A percentile compares a stretch with the other conserved stretches of the same genome.
Evolutionary conservation across 2,329 filamentous ascomycete genomes (phyloP).

Genomic region (Colletotrichum tamarilloi): DNA sequence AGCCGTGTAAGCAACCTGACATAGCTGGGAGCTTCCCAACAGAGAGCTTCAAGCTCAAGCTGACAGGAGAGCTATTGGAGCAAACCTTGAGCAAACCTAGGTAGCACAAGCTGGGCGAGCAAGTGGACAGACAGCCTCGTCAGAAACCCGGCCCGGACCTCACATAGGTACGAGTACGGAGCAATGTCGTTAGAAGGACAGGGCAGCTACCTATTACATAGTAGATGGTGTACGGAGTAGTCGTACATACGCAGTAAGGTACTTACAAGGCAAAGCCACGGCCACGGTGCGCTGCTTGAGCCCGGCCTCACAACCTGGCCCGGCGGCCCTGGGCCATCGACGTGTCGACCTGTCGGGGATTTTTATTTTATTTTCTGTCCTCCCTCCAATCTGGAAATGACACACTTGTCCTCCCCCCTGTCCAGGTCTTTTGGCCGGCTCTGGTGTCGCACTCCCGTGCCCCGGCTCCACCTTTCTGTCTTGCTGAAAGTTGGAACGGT

Average conservation of each 20-base stretch:
- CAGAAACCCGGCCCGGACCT: neutral
- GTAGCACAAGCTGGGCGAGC: neutral
- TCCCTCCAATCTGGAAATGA: neutral
- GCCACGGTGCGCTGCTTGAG: conserved; percentile 18
- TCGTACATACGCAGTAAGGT: too few species aligned
- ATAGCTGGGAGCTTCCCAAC: neutral
- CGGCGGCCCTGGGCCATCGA: neutral
- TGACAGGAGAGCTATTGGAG: neutral
- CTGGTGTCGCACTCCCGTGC: neutral
- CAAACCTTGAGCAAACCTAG: too few species aligned
- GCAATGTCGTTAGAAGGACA: neutral
- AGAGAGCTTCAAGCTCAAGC: neutral
- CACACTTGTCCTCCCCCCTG: conserved; percentile 2
- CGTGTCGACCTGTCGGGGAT: conserved; percentile 19
- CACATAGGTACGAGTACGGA: too few species aligned
- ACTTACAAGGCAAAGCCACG: neutral
- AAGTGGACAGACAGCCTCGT: neutral
- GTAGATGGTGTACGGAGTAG: conserved; percentile 1
- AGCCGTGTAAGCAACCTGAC: too few species aligned
- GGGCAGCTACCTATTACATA: neutral
- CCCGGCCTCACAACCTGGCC: neutral
- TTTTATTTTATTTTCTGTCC: conserved; percentile 24
- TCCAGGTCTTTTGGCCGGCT: neutral
- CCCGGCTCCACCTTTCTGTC: neutral
- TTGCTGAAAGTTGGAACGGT: neutral